A percentile compares a stretch with the other conserved stretches of the same genome.
Conservation (phyloP, 441 rosid species). For the Bruguiera hainesii region DNA sequence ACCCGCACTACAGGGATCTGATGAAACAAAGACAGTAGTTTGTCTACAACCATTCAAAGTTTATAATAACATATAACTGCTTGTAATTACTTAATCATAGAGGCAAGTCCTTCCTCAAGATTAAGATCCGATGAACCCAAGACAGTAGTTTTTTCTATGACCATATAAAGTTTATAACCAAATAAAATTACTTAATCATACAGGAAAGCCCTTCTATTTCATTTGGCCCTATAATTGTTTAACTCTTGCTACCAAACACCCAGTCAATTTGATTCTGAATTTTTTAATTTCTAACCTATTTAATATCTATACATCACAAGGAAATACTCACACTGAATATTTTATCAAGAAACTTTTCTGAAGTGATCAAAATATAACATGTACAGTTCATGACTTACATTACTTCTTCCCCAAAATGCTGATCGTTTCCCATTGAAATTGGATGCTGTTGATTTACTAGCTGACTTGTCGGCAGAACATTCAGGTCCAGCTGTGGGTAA, state of each 20-base stretch:
- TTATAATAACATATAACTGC: background rate
- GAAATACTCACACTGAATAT: background rate
- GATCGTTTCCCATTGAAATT: slow-evolving; percentile 60
- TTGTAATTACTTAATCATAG: background rate
- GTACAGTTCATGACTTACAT: slow-evolving; percentile 48
- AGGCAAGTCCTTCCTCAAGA: no score
- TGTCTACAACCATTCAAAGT: background rate
- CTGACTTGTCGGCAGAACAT: slow-evolving; percentile 58
- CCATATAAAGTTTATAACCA: background rate
- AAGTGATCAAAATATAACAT: slow-evolving; percentile 5
- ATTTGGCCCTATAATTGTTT: background rate
- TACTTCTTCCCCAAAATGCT: slow-evolving; percentile 89
- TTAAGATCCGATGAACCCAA: no score
- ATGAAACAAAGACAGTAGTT: no score
- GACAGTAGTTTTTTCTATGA: no score
- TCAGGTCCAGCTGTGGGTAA: slow-evolving; percentile 55
- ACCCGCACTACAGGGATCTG: no score
- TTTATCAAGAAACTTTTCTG: slow-evolving; percentile 9
- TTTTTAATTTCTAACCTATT: background rate
- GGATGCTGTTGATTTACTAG: slow-evolving; percentile 57
- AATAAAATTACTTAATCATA: background rate
- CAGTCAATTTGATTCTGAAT: background rate
- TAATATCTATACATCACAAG: background rate
- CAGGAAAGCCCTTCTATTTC: background rate
- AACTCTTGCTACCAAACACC: background rate